Evolutionary conservation across 768 basidiomycete species (phyloP).

Genomic region (Tylopilus sp.): DNA sequence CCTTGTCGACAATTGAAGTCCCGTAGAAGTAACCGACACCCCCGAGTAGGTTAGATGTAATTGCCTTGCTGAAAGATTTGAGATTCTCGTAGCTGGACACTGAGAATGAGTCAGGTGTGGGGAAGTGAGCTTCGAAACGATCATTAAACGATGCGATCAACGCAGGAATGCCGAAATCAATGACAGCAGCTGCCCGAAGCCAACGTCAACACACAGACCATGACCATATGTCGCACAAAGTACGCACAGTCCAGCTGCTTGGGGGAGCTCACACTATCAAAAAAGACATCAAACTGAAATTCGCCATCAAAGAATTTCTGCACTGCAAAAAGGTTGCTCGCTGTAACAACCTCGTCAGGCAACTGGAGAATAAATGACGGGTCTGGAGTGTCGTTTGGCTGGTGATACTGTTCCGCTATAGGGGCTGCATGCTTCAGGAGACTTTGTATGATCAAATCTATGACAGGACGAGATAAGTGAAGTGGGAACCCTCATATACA

Average conservation of each 20-base stretch:
- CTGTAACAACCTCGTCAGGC: slow-evolving; percentile 66
- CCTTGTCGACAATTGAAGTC: slow-evolving; percentile 77
- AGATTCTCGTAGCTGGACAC: slow-evolving; percentile 47
- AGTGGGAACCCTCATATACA: background rate
- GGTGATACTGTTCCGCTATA: slow-evolving; percentile 50
- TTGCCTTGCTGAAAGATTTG: slow-evolving; percentile 75
- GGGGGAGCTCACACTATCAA: slow-evolving; percentile 69
- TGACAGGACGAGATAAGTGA: background rate
- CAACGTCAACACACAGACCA: background rate
- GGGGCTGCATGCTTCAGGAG: slow-evolving; percentile 57
- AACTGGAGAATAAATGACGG: slow-evolving; percentile 78
- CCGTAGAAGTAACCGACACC: slow-evolving; percentile 97
- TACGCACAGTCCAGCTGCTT: slow-evolving; percentile 62
- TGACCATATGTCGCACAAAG: background rate
- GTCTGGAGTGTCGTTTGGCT: slow-evolving; percentile 55
- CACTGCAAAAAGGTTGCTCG: slow-evolving; percentile 80
- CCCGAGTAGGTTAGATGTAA: slow-evolving; percentile 88
- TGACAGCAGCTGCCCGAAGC: slow-evolving; percentile 45
- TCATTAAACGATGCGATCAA: slow-evolving; percentile 56
- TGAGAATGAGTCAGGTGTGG: slow-evolving; percentile 55
- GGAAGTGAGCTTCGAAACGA: slow-evolving; percentile 70
- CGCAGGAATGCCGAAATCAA: slow-evolving; percentile 70
- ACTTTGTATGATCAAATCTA: slow-evolving; percentile 63
- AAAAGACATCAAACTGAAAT: slow-evolving; percentile 89
- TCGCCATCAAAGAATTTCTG: slow-evolving; percentile 83